A percentile compares a stretch with the other conserved stretches of the same genome.
These are phyloP conservation scores for Marsdenia floribunda DNA, from an alignment of 257 asterid species.

Conservation along the genomic window DNA sequence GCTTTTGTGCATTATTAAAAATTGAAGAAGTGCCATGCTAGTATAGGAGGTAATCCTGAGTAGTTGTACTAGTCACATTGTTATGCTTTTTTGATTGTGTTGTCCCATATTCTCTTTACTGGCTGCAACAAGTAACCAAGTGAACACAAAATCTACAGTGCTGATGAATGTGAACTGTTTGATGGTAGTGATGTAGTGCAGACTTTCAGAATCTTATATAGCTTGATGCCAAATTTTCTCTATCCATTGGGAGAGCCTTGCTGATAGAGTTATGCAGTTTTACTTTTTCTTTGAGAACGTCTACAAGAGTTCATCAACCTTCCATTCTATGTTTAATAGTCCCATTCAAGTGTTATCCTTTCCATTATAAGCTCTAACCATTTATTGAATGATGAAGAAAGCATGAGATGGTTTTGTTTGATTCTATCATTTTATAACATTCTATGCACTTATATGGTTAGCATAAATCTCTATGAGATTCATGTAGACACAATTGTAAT, in stretches of 20 bases:
- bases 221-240: not conserved
- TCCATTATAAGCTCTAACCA: not conserved
- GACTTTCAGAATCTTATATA: not conserved
- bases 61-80: not conserved
- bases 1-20: not conserved
- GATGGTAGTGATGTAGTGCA: not conserved
- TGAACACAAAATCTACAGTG: not conserved
- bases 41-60: not conserved
- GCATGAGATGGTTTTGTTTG: not conserved
- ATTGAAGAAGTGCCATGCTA: not conserved
- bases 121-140: not conserved
- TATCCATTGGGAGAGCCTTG: not conserved
- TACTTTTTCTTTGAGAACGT: not conserved
- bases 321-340: not conserved
- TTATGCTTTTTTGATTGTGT: not conserved
- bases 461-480: not conserved
- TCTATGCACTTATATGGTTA: not conserved
- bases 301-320: not conserved
- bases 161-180: not conserved
- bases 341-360: not conserved
- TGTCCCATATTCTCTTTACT: not conserved
- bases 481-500: not conserved
- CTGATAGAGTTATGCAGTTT: not conserved
- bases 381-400: not conserved
- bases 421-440: not conserved